Percentiles rank a stretch among this genome's conserved stretches.
Conservation (phyloP, 2,329 filamentous ascomycete genomes). For the Apiospora kogelbergensis region DNA sequence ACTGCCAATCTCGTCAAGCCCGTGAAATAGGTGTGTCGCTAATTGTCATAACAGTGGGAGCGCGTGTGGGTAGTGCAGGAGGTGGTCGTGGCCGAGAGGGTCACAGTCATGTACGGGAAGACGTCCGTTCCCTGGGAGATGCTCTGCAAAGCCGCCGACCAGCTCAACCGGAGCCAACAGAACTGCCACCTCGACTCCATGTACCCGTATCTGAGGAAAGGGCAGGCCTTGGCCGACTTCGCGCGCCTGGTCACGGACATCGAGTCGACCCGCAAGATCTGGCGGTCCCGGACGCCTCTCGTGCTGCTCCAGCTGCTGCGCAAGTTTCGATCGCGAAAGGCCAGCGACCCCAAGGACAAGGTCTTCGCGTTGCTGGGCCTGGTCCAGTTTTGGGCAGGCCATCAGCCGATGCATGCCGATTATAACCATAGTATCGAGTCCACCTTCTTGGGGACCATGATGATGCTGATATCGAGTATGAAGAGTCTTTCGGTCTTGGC, state of each 20-base stretch:
- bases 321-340: constrained; percentile 19
- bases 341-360: constrained; percentile 21
- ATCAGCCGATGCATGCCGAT: constrained; percentile 15
- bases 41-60: constrained; percentile 13
- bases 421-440: constrained; percentile 12
- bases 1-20: background rate
- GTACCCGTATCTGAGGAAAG: background rate
- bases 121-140: constrained; percentile 19
- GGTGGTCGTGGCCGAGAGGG: constrained; percentile 17
- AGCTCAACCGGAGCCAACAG: constrained; percentile 16
- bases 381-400: constrained; percentile 16
- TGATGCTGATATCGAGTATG: constrained; percentile 18
- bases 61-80: constrained; percentile 23
- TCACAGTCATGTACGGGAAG: constrained; percentile 17
- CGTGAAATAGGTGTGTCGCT: too few species aligned
- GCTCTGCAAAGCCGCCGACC: constrained; percentile 19
- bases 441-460: constrained; percentile 16
- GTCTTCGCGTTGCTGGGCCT: constrained; percentile 22
- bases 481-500: constrained; percentile 18
- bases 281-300: background rate
- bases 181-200: constrained; percentile 14
- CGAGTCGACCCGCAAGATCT: background rate
- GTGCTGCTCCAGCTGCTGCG: constrained; percentile 13
- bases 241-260: constrained; percentile 13
- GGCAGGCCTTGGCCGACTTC: background rate